Evolutionary conservation across 2,329 filamentous ascomycete species (phyloP).

Genomic region (Didymella segeticola): DNA sequence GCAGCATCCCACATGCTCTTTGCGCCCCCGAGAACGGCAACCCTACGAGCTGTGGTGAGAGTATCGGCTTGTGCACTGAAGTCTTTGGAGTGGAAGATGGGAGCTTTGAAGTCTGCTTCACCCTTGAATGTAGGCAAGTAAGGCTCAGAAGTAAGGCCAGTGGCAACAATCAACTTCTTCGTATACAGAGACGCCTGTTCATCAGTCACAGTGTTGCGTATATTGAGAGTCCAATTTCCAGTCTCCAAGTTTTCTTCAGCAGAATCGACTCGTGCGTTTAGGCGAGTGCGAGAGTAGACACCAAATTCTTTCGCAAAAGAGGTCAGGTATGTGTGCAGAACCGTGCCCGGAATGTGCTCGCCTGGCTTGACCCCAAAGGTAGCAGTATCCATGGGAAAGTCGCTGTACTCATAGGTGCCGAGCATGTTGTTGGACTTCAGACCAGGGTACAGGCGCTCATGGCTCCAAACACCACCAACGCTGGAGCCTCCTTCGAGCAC

Average conservation of each 20-base stretch:
- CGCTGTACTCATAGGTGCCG: conserved; percentile 51
- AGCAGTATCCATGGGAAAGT: conserved; percentile 44
- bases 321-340: conserved; percentile 63
- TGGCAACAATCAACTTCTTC: conserved; percentile 66
- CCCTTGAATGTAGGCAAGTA: conserved; percentile 60
- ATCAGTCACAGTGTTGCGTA: conserved; percentile 2
- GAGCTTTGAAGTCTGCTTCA: conserved; percentile 53
- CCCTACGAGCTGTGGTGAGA: conserved; percentile 44
- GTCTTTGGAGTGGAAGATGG: conserved; percentile 65
- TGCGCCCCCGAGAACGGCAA: conserved; percentile 64
- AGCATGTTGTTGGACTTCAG: conserved; percentile 54
- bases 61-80: conserved; percentile 53
- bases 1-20: conserved; percentile 71
- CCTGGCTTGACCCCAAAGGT: conserved; percentile 53
- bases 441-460: conserved; percentile 51
- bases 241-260: conserved; percentile 52
- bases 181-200: conserved; percentile 14
- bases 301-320: conserved; percentile 51
- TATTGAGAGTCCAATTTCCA: conserved; percentile 27
- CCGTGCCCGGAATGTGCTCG: conserved; percentile 65
- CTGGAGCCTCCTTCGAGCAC: conserved; percentile 51
- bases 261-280: conserved; percentile 58
- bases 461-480: conserved; percentile 53
- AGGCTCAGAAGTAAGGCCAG: conserved; percentile 65
- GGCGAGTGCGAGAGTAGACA: conserved; percentile 57